phyloP scores from a whole-genome alignment of 371 early-diverging fungal genomes.

The Dinochytrium kinnereticum region DNA sequence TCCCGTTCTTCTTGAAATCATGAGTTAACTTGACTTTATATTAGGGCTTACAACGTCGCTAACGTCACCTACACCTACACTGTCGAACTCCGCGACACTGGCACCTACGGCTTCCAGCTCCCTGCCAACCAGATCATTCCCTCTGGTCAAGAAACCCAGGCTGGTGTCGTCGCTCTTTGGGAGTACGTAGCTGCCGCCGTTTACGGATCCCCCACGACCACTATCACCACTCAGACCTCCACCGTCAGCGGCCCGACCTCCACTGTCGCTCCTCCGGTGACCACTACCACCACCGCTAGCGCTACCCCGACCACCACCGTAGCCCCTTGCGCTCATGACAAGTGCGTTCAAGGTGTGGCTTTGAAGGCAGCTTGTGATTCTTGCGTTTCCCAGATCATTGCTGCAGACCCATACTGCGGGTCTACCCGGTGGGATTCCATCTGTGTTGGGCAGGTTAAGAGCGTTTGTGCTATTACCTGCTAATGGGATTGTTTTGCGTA shows the following conservation, averaged over 20 bases:
- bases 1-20: too few relatives aligned
- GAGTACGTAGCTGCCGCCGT: slow-evolving; percentile 8
- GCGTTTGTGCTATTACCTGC: slow-evolving; percentile 21
- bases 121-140: slow-evolving; percentile 50
- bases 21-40: too few relatives aligned
- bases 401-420: slow-evolving; percentile 29
- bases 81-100: slow-evolving; percentile 40
- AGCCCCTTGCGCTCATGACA: slow-evolving; percentile 33
- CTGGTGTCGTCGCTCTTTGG: slow-evolving; percentile 32
- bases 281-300: not conserved
- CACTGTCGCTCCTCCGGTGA: not conserved
- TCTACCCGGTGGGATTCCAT: slow-evolving; percentile 20
- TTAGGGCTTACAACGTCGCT: slow-evolving; percentile 27
- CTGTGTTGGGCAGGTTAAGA: slow-evolving; percentile 26
- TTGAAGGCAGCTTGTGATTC: slow-evolving; percentile 30
- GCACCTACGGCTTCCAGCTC: slow-evolving; percentile 41
- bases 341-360: slow-evolving; percentile 25
- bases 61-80: slow-evolving; percentile 33
- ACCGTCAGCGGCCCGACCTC: not conserved
- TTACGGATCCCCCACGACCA: not conserved
- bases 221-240: not conserved
- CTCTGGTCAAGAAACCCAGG: slow-evolving; percentile 43
- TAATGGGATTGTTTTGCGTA: not conserved
- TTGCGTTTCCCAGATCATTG: slow-evolving; percentile 38
- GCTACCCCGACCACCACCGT: not conserved